These are phyloP conservation scores for Arthroderma sp. DNA, from an alignment of 2,329 filamentous ascomycete genomes.

Conservation along the genomic window DNA sequence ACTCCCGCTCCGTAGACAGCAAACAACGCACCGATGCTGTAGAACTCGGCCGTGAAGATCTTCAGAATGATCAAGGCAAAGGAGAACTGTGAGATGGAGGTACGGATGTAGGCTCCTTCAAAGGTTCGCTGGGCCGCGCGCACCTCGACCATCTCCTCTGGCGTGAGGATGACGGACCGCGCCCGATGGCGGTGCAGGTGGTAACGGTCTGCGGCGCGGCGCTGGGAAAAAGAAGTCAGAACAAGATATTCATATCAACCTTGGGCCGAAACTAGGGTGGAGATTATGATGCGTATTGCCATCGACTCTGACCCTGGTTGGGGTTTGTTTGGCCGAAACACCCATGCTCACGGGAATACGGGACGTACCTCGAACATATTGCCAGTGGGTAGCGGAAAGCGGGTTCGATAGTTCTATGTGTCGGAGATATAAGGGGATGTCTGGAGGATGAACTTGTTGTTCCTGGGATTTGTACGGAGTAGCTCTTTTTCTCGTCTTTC, in stretches of 20 bases:
- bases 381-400: neutral
- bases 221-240: slow-evolving; percentile 30
- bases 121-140: slow-evolving; percentile 92
- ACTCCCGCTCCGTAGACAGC: slow-evolving; percentile 82
- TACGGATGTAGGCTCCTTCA: slow-evolving; percentile 92
- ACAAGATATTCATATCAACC: neutral
- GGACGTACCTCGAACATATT: slow-evolving; percentile 14
- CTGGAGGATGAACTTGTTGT: too few relatives aligned
- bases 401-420: too few relatives aligned
- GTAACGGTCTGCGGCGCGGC: slow-evolving; percentile 60
- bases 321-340: neutral
- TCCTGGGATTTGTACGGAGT: too few relatives aligned
- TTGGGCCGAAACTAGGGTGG: too few relatives aligned
- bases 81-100: slow-evolving; percentile 85
- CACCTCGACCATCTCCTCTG: slow-evolving; percentile 81
- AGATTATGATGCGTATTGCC: neutral
- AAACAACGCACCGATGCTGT: slow-evolving; percentile 90
- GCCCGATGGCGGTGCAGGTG: slow-evolving; percentile 73
- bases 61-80: slow-evolving; percentile 90
- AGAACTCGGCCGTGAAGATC: slow-evolving; percentile 95
- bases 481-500: too few relatives aligned
- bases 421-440: too few relatives aligned
- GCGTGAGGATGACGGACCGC: slow-evolving; percentile 67
- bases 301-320: neutral
- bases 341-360: too few relatives aligned